Conservation (phyloP, 2,329 filamentous ascomycete species). For the Fusarium avenaceum region DNA sequence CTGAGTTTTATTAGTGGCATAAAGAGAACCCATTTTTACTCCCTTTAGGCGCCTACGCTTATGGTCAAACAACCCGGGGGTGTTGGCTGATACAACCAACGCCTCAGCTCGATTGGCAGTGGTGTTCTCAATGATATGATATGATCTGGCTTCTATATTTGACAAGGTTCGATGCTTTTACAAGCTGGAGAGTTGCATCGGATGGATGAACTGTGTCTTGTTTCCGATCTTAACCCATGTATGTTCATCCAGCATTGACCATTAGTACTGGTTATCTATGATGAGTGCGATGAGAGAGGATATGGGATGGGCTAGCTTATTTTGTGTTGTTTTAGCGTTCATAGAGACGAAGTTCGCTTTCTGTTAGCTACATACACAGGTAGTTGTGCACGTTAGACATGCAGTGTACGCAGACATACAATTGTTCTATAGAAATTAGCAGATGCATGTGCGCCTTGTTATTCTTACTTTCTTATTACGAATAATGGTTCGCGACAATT, state of each 20-base stretch:
- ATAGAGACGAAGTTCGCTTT: too few species aligned
- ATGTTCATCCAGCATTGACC: neutral
- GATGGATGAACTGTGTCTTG: neutral
- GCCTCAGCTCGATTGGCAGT: neutral
- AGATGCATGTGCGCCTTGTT: too few species aligned
- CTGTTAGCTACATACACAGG: too few species aligned
- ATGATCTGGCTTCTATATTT: neutral
- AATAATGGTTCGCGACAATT: too few species aligned
- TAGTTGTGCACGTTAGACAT: too few species aligned
- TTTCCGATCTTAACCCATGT: neutral
- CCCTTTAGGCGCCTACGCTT: neutral
- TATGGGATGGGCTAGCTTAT: too few species aligned
- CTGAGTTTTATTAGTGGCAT: neutral
- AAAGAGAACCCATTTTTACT: neutral
- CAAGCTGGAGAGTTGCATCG: neutral
- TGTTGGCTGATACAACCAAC: neutral
- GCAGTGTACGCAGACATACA: too few species aligned
- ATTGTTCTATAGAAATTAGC: too few species aligned
- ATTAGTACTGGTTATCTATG: too few species aligned
- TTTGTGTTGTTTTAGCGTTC: too few species aligned
- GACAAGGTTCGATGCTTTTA: neutral
- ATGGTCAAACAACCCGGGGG: slow-evolving; percentile 4
- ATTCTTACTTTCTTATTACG: too few species aligned
- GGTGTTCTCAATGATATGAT: neutral
- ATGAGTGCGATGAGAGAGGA: too few species aligned